These are phyloP conservation scores for Metschnikowia noctiluminum DNA, from an alignment of 805 yeast species.

Conservation along the genomic window DNA sequence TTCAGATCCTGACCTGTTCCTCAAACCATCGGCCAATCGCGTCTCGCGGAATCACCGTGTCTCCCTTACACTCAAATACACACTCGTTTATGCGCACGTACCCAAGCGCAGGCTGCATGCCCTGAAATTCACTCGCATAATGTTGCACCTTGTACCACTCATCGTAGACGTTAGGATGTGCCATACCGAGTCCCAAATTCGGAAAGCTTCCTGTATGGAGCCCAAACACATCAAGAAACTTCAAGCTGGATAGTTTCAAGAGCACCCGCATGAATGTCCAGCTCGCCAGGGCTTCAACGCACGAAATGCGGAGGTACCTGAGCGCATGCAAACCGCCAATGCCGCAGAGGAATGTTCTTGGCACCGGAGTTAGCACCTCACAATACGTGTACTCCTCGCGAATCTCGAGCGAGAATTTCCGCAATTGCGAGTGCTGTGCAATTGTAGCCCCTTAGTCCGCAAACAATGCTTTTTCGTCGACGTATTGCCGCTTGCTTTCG, in stretches of 20 bases:
- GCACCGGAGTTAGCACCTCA: slow-evolving; percentile 28
- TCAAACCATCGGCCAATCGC: slow-evolving; percentile 49
- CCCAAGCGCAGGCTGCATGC: slow-evolving; percentile 25
- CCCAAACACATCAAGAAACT: slow-evolving; percentile 45
- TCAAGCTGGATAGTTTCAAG: slow-evolving; percentile 21
- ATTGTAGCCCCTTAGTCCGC: slow-evolving; percentile 20
- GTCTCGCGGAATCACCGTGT: slow-evolving; percentile 37
- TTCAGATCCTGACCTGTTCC: slow-evolving; percentile 18
- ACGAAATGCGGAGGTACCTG: slow-evolving; percentile 40
- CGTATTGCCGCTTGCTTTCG: slow-evolving; percentile 20
- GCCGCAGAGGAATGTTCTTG: slow-evolving; percentile 12
- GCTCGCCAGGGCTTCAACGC: slow-evolving; percentile 8
- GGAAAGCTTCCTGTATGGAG: slow-evolving; percentile 52
- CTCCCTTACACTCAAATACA: slow-evolving; percentile 40
- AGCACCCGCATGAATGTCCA: slow-evolving; percentile 23
- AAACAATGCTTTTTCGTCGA: slow-evolving; percentile 6
- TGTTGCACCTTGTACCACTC: slow-evolving; percentile 57
- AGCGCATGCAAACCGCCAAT: slow-evolving; percentile 21
- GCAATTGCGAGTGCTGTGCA: slow-evolving; percentile 21
- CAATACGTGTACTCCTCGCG: slow-evolving; percentile 35
- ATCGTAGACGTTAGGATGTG: slow-evolving; percentile 52
- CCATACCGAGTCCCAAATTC: slow-evolving; percentile 50
- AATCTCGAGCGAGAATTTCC: slow-evolving; percentile 39
- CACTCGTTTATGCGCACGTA: slow-evolving; percentile 50
- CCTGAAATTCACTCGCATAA: slow-evolving; percentile 42